phyloP scores from a whole-genome alignment of 371 early-diverging fungal species.

The Haplosporangium sp. region DNA sequence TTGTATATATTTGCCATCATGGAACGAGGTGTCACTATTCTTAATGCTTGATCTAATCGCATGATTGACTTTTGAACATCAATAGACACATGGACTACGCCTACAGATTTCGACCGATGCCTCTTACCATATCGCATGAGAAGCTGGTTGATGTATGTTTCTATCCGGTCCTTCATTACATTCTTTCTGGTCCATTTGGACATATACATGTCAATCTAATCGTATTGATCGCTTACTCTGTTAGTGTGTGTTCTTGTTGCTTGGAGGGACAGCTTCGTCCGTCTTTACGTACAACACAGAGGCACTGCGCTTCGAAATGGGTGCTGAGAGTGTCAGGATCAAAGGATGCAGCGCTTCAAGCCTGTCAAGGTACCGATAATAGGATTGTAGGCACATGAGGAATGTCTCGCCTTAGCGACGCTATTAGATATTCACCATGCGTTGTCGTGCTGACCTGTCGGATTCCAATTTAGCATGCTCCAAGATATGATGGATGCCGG shows the following conservation, averaged over 20 bases:
- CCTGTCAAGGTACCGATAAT: slow-evolving; percentile 27
- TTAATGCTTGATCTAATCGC: neutral
- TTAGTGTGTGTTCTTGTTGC: slow-evolving; percentile 28
- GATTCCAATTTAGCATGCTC: slow-evolving; percentile 29
- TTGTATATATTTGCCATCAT: no score
- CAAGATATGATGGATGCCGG: slow-evolving; percentile 53
- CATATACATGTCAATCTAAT: neutral
- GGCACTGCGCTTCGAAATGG: slow-evolving; percentile 43
- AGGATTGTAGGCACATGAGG: no score
- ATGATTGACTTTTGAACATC: neutral
- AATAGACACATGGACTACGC: slow-evolving; percentile 53
- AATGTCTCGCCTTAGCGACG: neutral
- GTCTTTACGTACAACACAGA: slow-evolving; percentile 26
- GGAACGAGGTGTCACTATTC: no score
- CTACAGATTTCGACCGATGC: slow-evolving; percentile 52
- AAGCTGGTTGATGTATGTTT: slow-evolving; percentile 19
- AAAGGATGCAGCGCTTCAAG: slow-evolving; percentile 57
- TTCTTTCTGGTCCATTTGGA: neutral
- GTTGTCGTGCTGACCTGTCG: neutral
- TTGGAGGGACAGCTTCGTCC: slow-evolving; percentile 35
- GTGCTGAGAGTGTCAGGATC: slow-evolving; percentile 45
- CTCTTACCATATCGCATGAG: slow-evolving; percentile 6
- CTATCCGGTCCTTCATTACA: neutral
- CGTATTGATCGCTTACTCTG: neutral
- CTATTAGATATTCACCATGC: neutral